Evolutionary conservation across 306 rosid species (phyloP).

Genomic region (Prunus fruticosa): DNA sequence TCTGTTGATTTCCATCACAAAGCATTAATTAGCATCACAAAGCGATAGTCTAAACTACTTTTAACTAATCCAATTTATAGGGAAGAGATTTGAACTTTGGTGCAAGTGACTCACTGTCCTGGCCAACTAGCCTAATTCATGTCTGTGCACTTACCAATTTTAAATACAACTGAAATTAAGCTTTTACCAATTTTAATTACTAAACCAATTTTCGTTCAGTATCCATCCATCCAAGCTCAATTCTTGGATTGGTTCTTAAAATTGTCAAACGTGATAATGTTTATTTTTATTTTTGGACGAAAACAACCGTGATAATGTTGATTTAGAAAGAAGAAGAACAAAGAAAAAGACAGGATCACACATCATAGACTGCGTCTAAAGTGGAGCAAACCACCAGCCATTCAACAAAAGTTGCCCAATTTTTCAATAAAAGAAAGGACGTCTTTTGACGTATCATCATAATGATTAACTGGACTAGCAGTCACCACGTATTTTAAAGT

Average conservation of each 20-base stretch:
- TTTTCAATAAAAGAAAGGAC: neutral
- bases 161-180: too few relatives aligned
- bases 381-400: neutral
- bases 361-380: neutral
- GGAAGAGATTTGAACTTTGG: too few relatives aligned
- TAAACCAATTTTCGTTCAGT: neutral
- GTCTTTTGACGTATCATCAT: neutral
- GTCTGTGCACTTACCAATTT: too few relatives aligned
- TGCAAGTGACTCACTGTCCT: too few relatives aligned
- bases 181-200: neutral
- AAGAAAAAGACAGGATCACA: neutral
- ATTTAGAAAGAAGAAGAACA: neutral
- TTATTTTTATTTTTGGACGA: neutral
- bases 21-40: neutral
- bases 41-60: too few relatives aligned
- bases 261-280: neutral
- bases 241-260: neutral
- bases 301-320: neutral
- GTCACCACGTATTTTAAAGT: neutral
- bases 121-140: too few relatives aligned
- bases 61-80: too few relatives aligned
- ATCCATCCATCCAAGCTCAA: neutral
- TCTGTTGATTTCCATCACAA: conserved; percentile 28
- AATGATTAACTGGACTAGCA: neutral
- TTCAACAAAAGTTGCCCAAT: neutral